Base-by-base conservation (phyloP, 805 yeast species). In the Saitoella complicata region DNA sequence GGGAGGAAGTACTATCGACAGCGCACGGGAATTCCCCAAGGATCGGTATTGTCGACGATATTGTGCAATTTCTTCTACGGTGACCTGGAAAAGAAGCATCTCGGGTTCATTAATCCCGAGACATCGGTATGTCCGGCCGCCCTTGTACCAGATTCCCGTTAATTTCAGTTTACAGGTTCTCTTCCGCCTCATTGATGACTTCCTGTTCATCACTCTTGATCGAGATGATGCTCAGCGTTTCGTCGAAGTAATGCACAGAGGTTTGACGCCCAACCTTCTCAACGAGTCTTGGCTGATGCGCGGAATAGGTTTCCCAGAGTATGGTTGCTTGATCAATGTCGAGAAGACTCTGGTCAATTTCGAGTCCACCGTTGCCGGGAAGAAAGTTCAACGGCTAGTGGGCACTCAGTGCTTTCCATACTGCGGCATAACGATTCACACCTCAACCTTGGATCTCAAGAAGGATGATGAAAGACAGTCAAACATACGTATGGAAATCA, bases 131-230 rank as follows among this genome's bases (percentile, higher is more conserved):
- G 4, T 21, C 4, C 21, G 21, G 21, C 21, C 4, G 21, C 21
- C 21, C 21, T 3, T 21, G 21, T 21, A 21, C 4, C 21, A 21
- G 21, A 21, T 21, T 21, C 21, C 21, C 21, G 21, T 21, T 21
- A 21, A 21, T 21, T 21, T 4, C 21, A 4, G 4, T 21, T 21
- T 21, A 21, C 21, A 21, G 21, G 21, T 21, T 21, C 56, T 84
- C 2, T 46, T 84, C 6, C 61, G 95, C 44, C 58, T 83, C 13
- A 94, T 85, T 0, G 97, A 87, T 60, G 97, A 87, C 57, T 87
- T 87, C 54, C 56, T 87, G 31, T 65, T 84, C n/a, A 60, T 87
- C 0, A 70, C 91, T 0, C 64, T 75, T 0, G 56, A 66, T 34
- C 31, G 52, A 7, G 43, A 46, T 0, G 53, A 57, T 7, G 67